Evolutionary conservation across 2,329 filamentous ascomycete genomes (phyloP).

Genomic region (Colletotrichum musicola): DNA sequence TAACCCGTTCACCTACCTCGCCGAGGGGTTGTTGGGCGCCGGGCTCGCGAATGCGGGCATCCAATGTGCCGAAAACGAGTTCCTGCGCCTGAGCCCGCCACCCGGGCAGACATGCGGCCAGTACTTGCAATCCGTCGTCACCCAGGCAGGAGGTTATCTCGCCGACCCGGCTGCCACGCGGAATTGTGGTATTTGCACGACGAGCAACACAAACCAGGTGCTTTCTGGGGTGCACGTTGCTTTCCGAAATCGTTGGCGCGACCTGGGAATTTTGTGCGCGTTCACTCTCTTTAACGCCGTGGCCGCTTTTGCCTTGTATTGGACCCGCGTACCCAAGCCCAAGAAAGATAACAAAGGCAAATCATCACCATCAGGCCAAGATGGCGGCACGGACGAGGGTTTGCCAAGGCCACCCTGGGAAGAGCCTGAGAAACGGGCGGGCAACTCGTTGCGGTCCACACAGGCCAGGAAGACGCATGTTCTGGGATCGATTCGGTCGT

Average conservation of each 20-base stretch:
- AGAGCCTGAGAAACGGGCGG: neutral
- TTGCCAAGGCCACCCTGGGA: neutral
- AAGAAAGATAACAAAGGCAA: conserved; percentile 40
- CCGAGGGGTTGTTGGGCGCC: conserved; percentile 73
- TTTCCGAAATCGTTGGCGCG: conserved; percentile 66
- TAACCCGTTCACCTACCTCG: conserved; percentile 81
- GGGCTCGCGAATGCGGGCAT: conserved; percentile 73
- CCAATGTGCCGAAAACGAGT: conserved; percentile 74
- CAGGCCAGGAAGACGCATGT: neutral
- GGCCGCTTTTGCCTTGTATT: conserved; percentile 66
- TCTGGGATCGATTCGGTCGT: conserved; percentile 12
- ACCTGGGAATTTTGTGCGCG: conserved; percentile 67
- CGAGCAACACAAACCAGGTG: conserved; percentile 32
- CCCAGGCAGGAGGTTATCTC: conserved; percentile 60
- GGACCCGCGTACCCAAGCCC: conserved; percentile 60
- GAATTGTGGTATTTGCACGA: conserved; percentile 28
- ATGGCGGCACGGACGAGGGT: neutral
- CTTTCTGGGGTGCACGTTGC: conserved; percentile 51
- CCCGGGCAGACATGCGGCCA: conserved; percentile 64
- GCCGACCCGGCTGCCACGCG: conserved; percentile 55
- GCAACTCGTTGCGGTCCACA: neutral
- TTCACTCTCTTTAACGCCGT: conserved; percentile 69
- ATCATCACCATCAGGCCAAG: neutral
- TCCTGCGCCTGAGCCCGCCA: conserved; percentile 71
- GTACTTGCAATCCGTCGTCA: conserved; percentile 66